Evolutionary conservation across 352 stramenopile species (phyloP), one percentile per base, ranked within the genome.

Genomic region (Phytophthora citricola): DNA sequence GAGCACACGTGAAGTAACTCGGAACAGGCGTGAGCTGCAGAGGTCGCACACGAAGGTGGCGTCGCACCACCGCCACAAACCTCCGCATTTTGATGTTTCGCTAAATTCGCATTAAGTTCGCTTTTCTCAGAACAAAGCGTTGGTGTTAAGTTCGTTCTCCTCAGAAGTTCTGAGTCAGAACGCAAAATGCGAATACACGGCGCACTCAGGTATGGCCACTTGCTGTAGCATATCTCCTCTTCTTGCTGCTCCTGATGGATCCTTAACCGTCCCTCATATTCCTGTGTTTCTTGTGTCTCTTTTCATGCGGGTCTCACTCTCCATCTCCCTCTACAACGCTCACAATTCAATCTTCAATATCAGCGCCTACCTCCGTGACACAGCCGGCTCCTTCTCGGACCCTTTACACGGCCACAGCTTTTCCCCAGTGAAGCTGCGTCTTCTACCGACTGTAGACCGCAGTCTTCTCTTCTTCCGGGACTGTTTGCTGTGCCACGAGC

Each of bases 361-460:
- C 50, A 85, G 76, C 68, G 64, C 73, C 54, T 82, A 85, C 46
- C 71, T 82, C 26, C 73, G 69, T 14, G 73, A 82, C 50, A 76
- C 64, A 9, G 61, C 54, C 22, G 76, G 76, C 45, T 61, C 51
- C 40, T 74, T 80, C 46, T 64, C 72, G 7, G 82, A 91, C 56
- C 76, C 82, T 41, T 58, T 78, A 26, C 82, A 91, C 58, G 75
- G 71, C 45, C 82, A 91, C 70, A 89, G 82, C 68, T 91, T 91
- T 63, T 58, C 67, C 38, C 53, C 64, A 20, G 39, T 85, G 39
- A 46, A 57, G 38, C 60, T 79, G 2, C 50, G 49, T 22, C 43
- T 69, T 12, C 63, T 91, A 15, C 68, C 73, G 0, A 71, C 75
- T 6, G 73, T 89, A 3, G 79, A 89, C 63, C 82, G 76, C 58